Base-by-base conservation (phyloP, 2,329 filamentous ascomycete species). In the Incumbomyces delicatus region DNA sequence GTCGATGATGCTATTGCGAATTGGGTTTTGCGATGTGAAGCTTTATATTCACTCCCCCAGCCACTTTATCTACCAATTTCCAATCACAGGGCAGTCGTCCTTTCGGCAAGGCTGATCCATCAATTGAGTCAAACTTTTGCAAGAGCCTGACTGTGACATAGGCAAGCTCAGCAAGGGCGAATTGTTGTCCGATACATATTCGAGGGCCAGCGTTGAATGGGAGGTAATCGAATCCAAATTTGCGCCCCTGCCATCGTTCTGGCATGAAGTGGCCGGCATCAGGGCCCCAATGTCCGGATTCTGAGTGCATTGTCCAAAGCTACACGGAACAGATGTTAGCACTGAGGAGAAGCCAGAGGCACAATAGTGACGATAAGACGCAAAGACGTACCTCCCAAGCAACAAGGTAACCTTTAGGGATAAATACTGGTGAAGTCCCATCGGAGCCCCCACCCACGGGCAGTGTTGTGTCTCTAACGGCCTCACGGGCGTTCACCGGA, bases 231-330 rank as follows among this genome's bases (percentile, higher is more conserved):
- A 49, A 88, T 78, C 63, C 84, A 86, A 59, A 86, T 83, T 29
- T 84, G 70, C 36, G 83, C 80, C 1, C 83, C 54, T 64, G 66
- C 83, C 83, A 88, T 48, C 83, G 71, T 40, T 86, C 82, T 1
- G 84, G 84, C 49, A 70, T 71, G 65, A 80, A 87, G 30, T 69
- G 45, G 20, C 50, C 47, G 2, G 48, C 54, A 36, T 57, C 54
- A 1, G 48, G 42, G 12, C 54, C 54, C 53, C 53, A 57, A 8
- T 55, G 39, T 11, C 55, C 54, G 4, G 22, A 8, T 4, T 27
- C 22, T 27, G 22, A 27, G 40, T 42, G 40, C 40, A 42, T 42
- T 42, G 40, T 42, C 40, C 40, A 35, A 35, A 35, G 40, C 40
- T 42, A 42, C 40, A 42, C 17, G 40, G 40, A 42, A 42, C 8